These are phyloP conservation scores for Dicorynia guianensis DNA, from an alignment of 306 rosid genomes.

Conservation along the genomic window DNA sequence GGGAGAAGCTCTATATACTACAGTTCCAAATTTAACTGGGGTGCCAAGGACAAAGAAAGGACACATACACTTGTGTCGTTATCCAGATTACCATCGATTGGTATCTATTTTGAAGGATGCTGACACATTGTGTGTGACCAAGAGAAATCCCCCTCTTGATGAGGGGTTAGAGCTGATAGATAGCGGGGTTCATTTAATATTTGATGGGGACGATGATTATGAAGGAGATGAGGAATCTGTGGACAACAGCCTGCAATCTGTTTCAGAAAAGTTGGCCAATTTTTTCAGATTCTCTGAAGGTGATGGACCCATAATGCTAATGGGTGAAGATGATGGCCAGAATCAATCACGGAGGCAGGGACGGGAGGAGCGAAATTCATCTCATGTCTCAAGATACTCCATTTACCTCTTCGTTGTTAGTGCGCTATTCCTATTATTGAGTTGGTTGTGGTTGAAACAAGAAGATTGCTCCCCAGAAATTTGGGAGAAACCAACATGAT, in stretches of 20 bases:
- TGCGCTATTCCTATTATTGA: background rate
- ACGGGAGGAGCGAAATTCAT: slow-evolving; percentile 15
- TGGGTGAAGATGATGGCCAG: slow-evolving; percentile 14
- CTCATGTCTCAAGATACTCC: background rate
- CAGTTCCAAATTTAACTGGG: slow-evolving; percentile 45
- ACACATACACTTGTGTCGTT: slow-evolving; percentile 63
- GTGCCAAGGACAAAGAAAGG: slow-evolving; percentile 56
- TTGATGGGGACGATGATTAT: slow-evolving; percentile 76
- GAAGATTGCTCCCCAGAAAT: no score
- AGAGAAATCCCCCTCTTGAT: slow-evolving; percentile 46
- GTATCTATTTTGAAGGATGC: slow-evolving; percentile 49
- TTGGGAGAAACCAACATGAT: no score
- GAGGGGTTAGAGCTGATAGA: slow-evolving; percentile 56
- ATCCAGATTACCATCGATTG: slow-evolving; percentile 37
- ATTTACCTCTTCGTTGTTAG: background rate
- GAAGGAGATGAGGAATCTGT: slow-evolving; percentile 58
- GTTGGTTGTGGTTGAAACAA: background rate
- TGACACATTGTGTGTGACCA: slow-evolving; percentile 44
- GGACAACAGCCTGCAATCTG: slow-evolving; percentile 51
- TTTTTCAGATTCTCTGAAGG: slow-evolving; percentile 46
- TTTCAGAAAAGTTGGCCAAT: slow-evolving; percentile 58
- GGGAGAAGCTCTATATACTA: slow-evolving; percentile 34
- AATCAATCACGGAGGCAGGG: background rate
- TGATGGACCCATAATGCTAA: background rate
- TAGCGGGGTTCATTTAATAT: slow-evolving; percentile 53